These are phyloP conservation scores for Tetrapyrgos nigripes DNA, from an alignment of 1,284 basidiomycete species.

Conservation along the genomic window DNA sequence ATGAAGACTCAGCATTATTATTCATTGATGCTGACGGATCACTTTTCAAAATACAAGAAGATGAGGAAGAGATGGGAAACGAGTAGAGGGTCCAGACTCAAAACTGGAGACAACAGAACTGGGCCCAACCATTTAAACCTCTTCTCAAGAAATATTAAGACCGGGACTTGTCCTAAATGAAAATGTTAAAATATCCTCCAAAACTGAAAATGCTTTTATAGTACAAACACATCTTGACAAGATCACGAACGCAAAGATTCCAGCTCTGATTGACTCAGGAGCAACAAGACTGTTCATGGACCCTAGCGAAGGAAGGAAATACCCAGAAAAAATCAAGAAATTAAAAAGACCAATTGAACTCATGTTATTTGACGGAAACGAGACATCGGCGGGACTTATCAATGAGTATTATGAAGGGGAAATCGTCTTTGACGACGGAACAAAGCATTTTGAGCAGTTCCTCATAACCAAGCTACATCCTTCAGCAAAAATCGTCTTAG, in stretches of 20 bases:
- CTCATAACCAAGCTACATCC: slow-evolving; percentile 6
- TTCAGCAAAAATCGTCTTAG: neutral
- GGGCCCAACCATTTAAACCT: neutral
- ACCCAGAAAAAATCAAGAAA: neutral
- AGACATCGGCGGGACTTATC: neutral
- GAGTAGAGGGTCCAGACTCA: slow-evolving; percentile 1
- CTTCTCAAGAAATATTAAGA: neutral
- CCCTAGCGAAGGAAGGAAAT: neutral
- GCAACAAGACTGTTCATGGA: slow-evolving; percentile 1
- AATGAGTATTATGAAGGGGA: neutral
- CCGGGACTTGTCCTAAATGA: neutral
- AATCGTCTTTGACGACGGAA: neutral
- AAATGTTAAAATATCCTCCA: neutral
- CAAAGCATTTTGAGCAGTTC: neutral
- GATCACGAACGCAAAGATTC: neutral
- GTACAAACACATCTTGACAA: neutral
- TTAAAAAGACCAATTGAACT: neutral
- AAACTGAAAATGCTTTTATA: neutral
- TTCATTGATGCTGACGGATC: neutral
- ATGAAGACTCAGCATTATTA: no score
- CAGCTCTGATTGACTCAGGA: neutral
- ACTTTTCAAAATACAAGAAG: neutral
- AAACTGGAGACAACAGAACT: neutral
- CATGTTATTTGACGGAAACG: neutral
- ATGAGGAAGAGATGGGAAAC: slow-evolving; percentile 4